phyloP scores from a whole-genome alignment of 2,329 filamentous ascomycete genomes.

The Teratosphaeria gauchensis region DNA sequence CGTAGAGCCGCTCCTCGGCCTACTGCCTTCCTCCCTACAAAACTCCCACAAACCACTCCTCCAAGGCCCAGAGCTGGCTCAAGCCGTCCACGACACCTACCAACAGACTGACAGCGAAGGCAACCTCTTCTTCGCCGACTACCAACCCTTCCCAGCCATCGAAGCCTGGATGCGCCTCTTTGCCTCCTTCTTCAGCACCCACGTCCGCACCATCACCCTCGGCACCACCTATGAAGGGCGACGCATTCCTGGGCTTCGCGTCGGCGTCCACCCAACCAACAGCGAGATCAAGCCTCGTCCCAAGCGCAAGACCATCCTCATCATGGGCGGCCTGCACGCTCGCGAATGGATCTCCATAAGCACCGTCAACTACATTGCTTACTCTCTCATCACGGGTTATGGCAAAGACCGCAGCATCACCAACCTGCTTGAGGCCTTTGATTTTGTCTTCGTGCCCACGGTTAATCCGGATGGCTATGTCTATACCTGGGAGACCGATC shows the following conservation, averaged over 20 bases:
- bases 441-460: constrained; percentile 80
- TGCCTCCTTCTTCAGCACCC: constrained; percentile 78
- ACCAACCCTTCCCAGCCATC: constrained; percentile 78
- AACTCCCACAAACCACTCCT: constrained; percentile 66
- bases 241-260: constrained; percentile 70
- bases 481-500: constrained; percentile 85
- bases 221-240: constrained; percentile 84
- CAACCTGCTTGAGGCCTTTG: constrained; percentile 70
- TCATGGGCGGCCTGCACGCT: constrained; percentile 82
- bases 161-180: constrained; percentile 86
- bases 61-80: constrained; percentile 58
- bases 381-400: constrained; percentile 75
- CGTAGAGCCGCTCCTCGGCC: constrained; percentile 65
- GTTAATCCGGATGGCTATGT: constrained; percentile 91
- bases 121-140: constrained; percentile 84
- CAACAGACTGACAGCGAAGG: constrained; percentile 34
- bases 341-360: constrained; percentile 94
- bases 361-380: constrained; percentile 83
- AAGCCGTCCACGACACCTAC: constrained; percentile 68
- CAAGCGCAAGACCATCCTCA: constrained; percentile 64
- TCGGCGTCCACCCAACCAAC: constrained; percentile 54
- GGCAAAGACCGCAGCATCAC: constrained; percentile 63
- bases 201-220: constrained; percentile 63
- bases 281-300: constrained; percentile 33
- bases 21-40: constrained; percentile 67